A percentile compares a stretch with the other conserved stretches of the same genome.
Conservation (phyloP, 768 basidiomycete species). For the Termitomyces titanicus region DNA sequence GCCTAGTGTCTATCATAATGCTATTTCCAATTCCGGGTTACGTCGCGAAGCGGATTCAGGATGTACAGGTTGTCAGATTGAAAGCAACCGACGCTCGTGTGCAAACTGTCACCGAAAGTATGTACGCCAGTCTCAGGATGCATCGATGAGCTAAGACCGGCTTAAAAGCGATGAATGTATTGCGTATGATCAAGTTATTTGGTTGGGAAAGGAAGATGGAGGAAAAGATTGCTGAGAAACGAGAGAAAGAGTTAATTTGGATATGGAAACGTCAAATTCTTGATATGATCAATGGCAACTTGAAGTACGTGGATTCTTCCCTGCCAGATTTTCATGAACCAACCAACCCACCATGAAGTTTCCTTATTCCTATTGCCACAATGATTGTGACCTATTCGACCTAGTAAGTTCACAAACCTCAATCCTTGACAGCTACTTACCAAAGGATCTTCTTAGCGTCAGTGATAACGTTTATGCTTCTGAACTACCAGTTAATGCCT, state of each 20-base stretch:
- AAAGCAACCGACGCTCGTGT: slow-evolving; percentile 56
- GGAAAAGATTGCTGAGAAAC: slow-evolving; percentile 47
- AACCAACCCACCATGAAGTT: slow-evolving; percentile 29
- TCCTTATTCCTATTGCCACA: slow-evolving; percentile 54
- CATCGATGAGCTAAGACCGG: background rate
- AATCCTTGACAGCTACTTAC: background rate
- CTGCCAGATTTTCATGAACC: background rate
- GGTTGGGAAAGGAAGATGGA: slow-evolving; percentile 61
- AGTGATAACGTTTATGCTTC: background rate
- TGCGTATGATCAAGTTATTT: slow-evolving; percentile 72
- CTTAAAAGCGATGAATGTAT: slow-evolving; percentile 45
- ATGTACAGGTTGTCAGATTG: slow-evolving; percentile 47
- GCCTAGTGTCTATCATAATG: slow-evolving; percentile 47
- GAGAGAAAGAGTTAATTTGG: slow-evolving; percentile 57
- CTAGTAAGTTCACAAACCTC: slow-evolving; percentile 38
- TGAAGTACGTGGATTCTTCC: slow-evolving; percentile 33
- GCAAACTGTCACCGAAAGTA: slow-evolving; percentile 58
- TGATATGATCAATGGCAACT: slow-evolving; percentile 37
- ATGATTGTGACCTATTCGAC: slow-evolving; percentile 65
- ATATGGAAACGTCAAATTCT: slow-evolving; percentile 52
- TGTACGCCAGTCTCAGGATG: slow-evolving; percentile 20
- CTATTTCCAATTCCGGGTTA: slow-evolving; percentile 58
- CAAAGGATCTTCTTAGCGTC: slow-evolving; percentile 6
- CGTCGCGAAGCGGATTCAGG: slow-evolving; percentile 44
- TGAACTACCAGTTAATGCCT: slow-evolving; percentile 1